Base-by-base conservation (phyloP, 2,329 filamentous ascomycete species). In the Metarhizium album region DNA sequence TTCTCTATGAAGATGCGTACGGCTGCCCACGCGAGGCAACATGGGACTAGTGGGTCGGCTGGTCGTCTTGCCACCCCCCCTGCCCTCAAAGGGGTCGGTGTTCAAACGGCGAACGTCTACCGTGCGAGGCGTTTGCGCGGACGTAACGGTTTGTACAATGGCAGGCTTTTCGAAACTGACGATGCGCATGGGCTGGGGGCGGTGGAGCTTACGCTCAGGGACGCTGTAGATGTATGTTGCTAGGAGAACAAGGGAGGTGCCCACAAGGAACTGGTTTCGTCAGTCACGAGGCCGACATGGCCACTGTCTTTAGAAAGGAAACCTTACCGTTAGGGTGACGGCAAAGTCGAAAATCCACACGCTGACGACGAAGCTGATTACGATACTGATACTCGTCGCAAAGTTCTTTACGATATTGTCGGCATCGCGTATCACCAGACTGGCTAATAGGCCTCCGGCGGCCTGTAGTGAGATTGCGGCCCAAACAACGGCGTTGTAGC, bases 401-500 rank as follows among this genome's bases (percentile, higher is more conserved):
- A 95, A 90, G 64, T 93, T 95, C 74, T 94, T 95, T 53, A 88
- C 84, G 63, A 95, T 94, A 62, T 93, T 94, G 55, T 71, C 69
- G 7, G 67, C 59, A 53, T 71, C 67, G 35, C 68, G 62, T 47
- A 71, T 70, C 50, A 70, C 67, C 7, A 71, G 57, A 37, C 68
- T 70, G n/a, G 65, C 84, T n/a, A 95, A 71, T 27, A 97, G 78
- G 23, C 91, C 93, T 31, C 90, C 90, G 35, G 84, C 70, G 1
- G 90, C 87, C 65, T 98, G 93, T 53, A 93, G 78, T 5, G 82
- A 64, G 58, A 97, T 87, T 4, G 90, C 86, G 4, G 82, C 75
- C 90, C 90, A 96, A 3, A 97, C 91, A 20, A 91, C 76, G 75
- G 81, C 86, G 64, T 95, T 96, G 70, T 97, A 98, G 2, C 93